Evolutionary conservation across 805 yeast species (phyloP).

Genomic region (Pichia scutulata): DNA sequence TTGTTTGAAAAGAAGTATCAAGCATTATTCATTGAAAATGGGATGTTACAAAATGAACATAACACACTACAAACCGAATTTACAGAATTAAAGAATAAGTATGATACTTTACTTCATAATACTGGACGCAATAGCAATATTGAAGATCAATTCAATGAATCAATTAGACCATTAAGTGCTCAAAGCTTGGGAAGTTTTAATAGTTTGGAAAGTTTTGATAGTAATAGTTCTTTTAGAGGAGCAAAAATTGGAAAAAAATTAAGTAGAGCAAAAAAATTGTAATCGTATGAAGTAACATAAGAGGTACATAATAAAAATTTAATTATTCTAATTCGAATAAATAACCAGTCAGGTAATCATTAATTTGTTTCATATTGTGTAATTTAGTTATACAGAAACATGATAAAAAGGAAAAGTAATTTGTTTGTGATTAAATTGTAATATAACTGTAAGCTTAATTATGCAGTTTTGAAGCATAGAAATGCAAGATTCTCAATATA

Average conservation of each 20-base stretch:
- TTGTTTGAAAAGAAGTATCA: not conserved
- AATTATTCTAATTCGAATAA: not conserved
- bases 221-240: not conserved
- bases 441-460: conserved; percentile 1
- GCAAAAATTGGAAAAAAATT: not conserved
- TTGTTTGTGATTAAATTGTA: not conserved
- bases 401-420: no score
- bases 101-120: not conserved
- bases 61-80: not conserved
- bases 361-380: no score
- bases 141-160: not conserved
- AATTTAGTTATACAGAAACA: no score
- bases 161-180: not conserved
- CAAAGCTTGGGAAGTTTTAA: not conserved
- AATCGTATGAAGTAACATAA: not conserved
- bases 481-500: conserved; percentile 65
- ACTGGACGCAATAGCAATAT: not conserved
- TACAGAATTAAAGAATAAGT: not conserved
- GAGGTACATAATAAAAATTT: not conserved
- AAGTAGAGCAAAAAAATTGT: not conserved
- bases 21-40: not conserved
- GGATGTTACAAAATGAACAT: not conserved
- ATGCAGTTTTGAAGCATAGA: conserved; percentile 62
- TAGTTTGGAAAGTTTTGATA: not conserved
- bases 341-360: not conserved